Evolutionary conservation across 2,329 filamentous ascomycete genomes (phyloP).

Genomic region (Fusarium pininemorale): DNA sequence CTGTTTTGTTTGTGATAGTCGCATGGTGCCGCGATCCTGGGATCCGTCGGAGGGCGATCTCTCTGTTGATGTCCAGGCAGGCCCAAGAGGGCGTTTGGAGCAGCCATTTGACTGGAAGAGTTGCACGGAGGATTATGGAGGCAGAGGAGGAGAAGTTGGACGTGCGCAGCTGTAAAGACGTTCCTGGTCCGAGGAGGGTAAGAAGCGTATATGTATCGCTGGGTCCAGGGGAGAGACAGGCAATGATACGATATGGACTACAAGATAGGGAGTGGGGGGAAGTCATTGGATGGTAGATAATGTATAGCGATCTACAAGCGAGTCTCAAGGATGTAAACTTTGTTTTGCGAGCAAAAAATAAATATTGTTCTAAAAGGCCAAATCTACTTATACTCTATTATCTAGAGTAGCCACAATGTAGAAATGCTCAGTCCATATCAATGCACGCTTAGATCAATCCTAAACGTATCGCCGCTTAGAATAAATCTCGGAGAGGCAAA

Average conservation of each 20-base stretch:
- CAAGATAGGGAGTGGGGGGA: neutral
- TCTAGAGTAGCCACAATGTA: no score
- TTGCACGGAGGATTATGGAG: neutral
- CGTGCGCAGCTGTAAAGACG: accelerated
- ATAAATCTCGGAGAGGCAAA: accelerated
- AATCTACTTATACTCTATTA: neutral
- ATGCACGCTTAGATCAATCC: accelerated
- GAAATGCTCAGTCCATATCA: neutral
- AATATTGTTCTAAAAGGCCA: no score
- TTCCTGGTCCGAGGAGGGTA: neutral
- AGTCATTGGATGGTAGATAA: neutral
- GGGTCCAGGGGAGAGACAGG: neutral
- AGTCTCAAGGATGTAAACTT: neutral
- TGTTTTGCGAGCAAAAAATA: no score
- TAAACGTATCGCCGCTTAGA: accelerated
- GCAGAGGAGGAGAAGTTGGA: neutral
- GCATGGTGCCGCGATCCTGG: neutral
- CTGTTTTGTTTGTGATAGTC: neutral
- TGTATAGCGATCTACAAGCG: accelerated
- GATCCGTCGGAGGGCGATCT: neutral
- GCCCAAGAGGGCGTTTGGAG: neutral
- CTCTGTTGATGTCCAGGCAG: neutral
- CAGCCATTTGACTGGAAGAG: neutral
- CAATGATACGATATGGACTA: neutral
- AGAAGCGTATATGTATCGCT: neutral